Conservation (phyloP, 2,329 filamentous ascomycete genomes). For the Ceratocystis cubensis region DNA sequence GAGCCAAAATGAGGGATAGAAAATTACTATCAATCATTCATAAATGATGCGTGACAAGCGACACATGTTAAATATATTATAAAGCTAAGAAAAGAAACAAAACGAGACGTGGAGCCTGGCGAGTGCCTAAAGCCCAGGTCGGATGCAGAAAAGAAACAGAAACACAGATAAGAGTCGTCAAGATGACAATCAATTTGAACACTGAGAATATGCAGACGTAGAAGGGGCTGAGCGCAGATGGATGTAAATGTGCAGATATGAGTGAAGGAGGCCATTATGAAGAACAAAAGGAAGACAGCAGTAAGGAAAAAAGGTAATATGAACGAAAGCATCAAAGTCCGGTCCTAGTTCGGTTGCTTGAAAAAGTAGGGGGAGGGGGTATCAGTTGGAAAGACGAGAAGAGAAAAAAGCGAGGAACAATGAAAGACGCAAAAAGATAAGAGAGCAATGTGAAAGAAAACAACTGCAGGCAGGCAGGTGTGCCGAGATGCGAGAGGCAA, state of each 20-base stretch:
- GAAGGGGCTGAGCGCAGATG: not conserved
- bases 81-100: not conserved
- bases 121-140: not conserved
- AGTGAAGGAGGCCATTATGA: not conserved
- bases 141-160: not conserved
- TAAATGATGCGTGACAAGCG: not conserved
- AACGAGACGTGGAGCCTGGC: not conserved
- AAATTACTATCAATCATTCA: not conserved
- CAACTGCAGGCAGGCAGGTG: not conserved
- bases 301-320: not conserved
- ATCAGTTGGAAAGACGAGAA: slow-evolving; percentile 12
- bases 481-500: not conserved
- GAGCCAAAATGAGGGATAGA: not conserved
- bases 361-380: slow-evolving; percentile 3
- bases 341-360: not conserved
- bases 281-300: not conserved
- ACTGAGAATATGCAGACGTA: not conserved
- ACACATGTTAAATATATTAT: not conserved
- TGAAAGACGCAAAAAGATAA: not conserved
- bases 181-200: too few relatives aligned
- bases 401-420: not conserved
- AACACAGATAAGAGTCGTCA: not conserved
- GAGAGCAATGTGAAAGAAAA: not conserved
- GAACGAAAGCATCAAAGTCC: slow-evolving; percentile 14
- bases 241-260: not conserved